These are phyloP conservation scores for Trichoderma gracile DNA, from an alignment of 2,329 filamentous ascomycete genomes.

Conservation along the genomic window DNA sequence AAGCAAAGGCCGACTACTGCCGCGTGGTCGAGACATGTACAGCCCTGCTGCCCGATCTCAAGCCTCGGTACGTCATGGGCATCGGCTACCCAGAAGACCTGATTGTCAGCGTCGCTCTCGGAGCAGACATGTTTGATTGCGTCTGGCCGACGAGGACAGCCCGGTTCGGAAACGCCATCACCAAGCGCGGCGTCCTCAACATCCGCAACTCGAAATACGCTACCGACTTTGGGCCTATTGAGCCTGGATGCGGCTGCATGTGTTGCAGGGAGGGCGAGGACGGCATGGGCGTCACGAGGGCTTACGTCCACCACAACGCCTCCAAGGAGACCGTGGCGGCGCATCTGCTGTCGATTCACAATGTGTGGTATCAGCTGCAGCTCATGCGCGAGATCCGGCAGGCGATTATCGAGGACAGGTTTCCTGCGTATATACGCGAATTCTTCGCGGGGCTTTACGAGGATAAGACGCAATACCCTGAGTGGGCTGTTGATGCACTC, in stretches of 20 bases:
- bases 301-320: slow-evolving; percentile 87
- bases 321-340: slow-evolving; percentile 95
- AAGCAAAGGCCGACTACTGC: slow-evolving; percentile 92
- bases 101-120: slow-evolving; percentile 87
- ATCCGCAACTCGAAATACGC: slow-evolving; percentile 75
- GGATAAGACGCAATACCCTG: slow-evolving; percentile 66
- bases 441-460: slow-evolving; percentile 77
- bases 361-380: slow-evolving; percentile 87
- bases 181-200: slow-evolving; percentile 77
- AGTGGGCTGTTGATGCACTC: slow-evolving; percentile 82
- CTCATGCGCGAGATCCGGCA: slow-evolving; percentile 76
- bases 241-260: slow-evolving; percentile 77
- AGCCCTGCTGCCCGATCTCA: slow-evolving; percentile 76
- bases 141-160: slow-evolving; percentile 98
- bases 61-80: slow-evolving; percentile 99
- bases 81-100: slow-evolving; percentile 97
- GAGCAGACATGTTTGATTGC: slow-evolving; percentile 99
- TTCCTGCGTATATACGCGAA: slow-evolving; percentile 71
- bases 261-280: slow-evolving; percentile 71
- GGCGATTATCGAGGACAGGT: slow-evolving; percentile 78
- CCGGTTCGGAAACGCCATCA: slow-evolving; percentile 93
- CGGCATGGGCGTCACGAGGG: slow-evolving; percentile 78
- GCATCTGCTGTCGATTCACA: slow-evolving; percentile 83
- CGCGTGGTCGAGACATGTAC: slow-evolving; percentile 87
- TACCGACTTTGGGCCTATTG: slow-evolving; percentile 79